A percentile compares a stretch with the other conserved stretches of the same genome.
These are phyloP conservation scores for Sclerotinia nivalis DNA, from an alignment of 2,329 filamentous ascomycete species.

Conservation along the genomic window DNA sequence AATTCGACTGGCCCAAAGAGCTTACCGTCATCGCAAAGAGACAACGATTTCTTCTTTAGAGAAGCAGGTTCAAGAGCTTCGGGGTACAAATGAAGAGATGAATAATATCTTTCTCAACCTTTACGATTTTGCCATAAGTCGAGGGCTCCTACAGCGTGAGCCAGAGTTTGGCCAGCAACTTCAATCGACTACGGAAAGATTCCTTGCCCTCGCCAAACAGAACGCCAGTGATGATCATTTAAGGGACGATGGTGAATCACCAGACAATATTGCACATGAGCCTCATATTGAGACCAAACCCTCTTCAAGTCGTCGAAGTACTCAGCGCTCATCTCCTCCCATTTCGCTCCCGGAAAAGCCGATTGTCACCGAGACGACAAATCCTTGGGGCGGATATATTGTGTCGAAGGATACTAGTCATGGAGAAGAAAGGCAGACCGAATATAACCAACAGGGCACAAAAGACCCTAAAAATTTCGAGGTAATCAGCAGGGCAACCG, in stretches of 20 bases:
- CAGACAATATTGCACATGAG: constrained; percentile 27
- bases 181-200: constrained; percentile 56
- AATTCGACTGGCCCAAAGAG: constrained; percentile 81
- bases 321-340: constrained; percentile 20
- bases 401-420: constrained; percentile 31
- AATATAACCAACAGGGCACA: constrained; percentile 26
- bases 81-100: constrained; percentile 71
- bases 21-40: constrained; percentile 84
- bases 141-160: constrained; percentile 58
- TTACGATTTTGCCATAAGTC: constrained; percentile 59
- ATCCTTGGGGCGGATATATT: constrained; percentile 35
- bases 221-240: constrained; percentile 46
- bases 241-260: constrained; percentile 29
- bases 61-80: constrained; percentile 67
- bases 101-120: constrained; percentile 68
- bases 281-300: constrained; percentile 13
- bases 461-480: constrained; percentile 44
- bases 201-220: constrained; percentile 56
- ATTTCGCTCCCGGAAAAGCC: constrained; percentile 11
- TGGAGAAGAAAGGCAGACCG: constrained; percentile 28
- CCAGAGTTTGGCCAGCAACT: constrained; percentile 60
- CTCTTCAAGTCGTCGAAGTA: neutral
- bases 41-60: constrained; percentile 74
- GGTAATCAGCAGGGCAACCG: constrained; percentile 53
- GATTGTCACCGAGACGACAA: neutral